These are phyloP conservation scores for Globisporangium alternatum DNA, from an alignment of 352 stramenopile genomes.

Conservation along the genomic window DNA sequence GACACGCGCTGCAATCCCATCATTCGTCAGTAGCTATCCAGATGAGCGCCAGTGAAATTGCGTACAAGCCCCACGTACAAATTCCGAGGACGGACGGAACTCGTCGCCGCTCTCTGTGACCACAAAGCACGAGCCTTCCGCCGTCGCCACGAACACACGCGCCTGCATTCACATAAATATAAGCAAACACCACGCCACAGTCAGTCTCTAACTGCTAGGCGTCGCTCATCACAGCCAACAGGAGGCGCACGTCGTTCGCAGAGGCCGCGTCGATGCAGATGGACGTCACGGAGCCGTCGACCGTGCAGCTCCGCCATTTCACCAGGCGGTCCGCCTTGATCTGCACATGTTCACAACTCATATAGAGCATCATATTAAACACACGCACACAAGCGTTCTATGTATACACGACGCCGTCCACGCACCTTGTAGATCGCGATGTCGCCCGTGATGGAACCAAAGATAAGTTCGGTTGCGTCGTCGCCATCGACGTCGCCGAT, in stretches of 20 bases:
- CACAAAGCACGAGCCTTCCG: slow-evolving; percentile 63
- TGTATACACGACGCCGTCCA: not conserved
- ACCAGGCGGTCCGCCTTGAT: slow-evolving; percentile 45
- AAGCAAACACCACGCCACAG: not conserved
- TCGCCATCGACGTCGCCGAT: slow-evolving; percentile 67
- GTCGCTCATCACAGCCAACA: not conserved
- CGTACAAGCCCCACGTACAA: slow-evolving; percentile 34
- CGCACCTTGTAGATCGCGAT: slow-evolving; percentile 72
- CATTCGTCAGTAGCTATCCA: not conserved
- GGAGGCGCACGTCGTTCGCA: slow-evolving; percentile 29
- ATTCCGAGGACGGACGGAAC: slow-evolving; percentile 53
- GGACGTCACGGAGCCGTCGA: slow-evolving; percentile 72
- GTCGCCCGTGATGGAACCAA: slow-evolving; percentile 58
- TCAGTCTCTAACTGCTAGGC: too few relatives aligned
- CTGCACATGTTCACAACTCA: slow-evolving; percentile 20
- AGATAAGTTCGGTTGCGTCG: slow-evolving; percentile 57
- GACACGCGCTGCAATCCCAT: slow-evolving; percentile 37
- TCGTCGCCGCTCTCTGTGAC: slow-evolving; percentile 49
- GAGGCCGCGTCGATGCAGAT: slow-evolving; percentile 52
- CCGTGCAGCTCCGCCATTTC: slow-evolving; percentile 51
- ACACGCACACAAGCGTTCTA: not conserved
- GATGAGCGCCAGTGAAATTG: not conserved
- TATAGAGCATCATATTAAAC: not conserved
- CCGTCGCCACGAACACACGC: slow-evolving; percentile 71
- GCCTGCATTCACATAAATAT: slow-evolving; percentile 23